phyloP scores from a whole-genome alignment of 1,139 yeast species.

The Zhuliangozyma blackwelliae region DNA sequence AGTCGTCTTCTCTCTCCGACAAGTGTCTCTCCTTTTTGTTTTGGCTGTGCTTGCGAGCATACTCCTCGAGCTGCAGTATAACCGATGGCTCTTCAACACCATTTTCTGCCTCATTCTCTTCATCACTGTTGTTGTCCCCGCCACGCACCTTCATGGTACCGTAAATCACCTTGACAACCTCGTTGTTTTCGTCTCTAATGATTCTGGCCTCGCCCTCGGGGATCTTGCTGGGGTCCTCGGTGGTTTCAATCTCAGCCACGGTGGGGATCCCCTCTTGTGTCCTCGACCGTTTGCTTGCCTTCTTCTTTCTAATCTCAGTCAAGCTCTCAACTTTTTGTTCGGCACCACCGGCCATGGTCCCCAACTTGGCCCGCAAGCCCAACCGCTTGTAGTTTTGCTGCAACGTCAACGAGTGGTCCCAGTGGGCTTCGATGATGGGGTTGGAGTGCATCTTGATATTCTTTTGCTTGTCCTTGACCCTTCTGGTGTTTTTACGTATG shows the following conservation, averaged over 20 bases:
- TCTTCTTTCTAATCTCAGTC: constrained; percentile 25
- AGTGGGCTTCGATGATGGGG: constrained; percentile 80
- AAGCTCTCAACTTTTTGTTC: constrained; percentile 48
- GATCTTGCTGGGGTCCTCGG: constrained; percentile 53
- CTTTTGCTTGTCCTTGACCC: constrained; percentile 64
- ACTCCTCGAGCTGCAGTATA: constrained; percentile 64
- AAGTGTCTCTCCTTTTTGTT: constrained; percentile 51
- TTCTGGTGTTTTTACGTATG: constrained; percentile 62
- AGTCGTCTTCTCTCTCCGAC: constrained; percentile 69
- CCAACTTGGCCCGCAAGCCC: constrained; percentile 68
- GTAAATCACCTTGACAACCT: constrained; percentile 64
- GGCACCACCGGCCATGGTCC: constrained; percentile 63
- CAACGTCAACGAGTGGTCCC: constrained; percentile 82
- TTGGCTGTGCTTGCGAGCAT: constrained; percentile 49
- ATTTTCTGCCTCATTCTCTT: constrained; percentile 17
- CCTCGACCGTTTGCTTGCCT: constrained; percentile 22
- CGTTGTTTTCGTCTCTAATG: constrained; percentile 65
- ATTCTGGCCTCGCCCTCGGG: constrained; percentile 84
- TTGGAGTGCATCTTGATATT: constrained; percentile 61
- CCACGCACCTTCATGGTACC: constrained; percentile 47
- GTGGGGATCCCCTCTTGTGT: constrained; percentile 15
- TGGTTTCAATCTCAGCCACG: constrained; percentile 36
- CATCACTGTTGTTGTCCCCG: constrained; percentile 15
- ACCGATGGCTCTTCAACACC: constrained; percentile 43
- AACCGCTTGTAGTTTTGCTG: constrained; percentile 77